Conservation (phyloP, 306 rosid genomes). For the Malus sylvestris region DNA sequence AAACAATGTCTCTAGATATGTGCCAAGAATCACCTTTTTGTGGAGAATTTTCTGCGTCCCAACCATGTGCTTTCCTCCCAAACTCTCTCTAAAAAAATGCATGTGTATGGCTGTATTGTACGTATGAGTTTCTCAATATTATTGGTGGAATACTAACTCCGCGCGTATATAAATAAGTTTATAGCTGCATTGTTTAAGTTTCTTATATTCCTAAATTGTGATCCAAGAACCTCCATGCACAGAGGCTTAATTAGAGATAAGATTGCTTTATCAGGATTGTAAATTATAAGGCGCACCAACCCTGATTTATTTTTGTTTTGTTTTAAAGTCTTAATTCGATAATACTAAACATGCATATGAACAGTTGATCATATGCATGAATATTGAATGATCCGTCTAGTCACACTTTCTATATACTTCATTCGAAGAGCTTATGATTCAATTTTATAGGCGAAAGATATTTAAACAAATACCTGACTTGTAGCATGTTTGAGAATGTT, state of each 20-base stretch:
- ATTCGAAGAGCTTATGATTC: not conserved
- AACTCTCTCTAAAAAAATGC: not conserved
- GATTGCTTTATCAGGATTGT: not conserved
- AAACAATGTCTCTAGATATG: not conserved
- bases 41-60: conserved; percentile 11
- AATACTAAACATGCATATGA: not conserved
- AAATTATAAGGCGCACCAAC: not conserved
- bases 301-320: not conserved
- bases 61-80: conserved; percentile 22
- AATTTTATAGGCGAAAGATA: not conserved
- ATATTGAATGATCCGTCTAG: not conserved
- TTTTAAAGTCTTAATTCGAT: not conserved
- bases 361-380: not conserved
- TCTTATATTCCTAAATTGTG: conserved; percentile 37
- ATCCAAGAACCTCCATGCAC: conserved; percentile 36
- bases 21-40: conserved; percentile 43
- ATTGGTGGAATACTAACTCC: not conserved
- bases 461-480: too few relatives aligned
- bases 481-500: too few relatives aligned
- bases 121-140: not conserved
- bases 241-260: conserved; percentile 13
- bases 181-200: not conserved
- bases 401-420: not conserved
- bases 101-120: not conserved
- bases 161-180: not conserved